Conservation (phyloP, 2,329 filamentous ascomycete species). For the Aureobasidium namibiae region DNA sequence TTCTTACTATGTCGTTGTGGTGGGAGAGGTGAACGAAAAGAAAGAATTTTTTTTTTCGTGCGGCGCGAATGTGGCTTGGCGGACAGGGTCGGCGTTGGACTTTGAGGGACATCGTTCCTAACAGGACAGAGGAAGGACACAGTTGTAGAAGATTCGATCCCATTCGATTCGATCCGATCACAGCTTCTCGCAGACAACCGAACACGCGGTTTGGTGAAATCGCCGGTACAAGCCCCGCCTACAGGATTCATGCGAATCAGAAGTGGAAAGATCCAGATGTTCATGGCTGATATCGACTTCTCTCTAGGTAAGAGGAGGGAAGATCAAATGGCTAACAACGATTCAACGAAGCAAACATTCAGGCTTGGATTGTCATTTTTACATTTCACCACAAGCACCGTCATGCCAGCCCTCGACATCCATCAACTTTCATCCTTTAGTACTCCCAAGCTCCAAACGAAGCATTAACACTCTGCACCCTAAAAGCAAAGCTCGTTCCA, state of each 20-base stretch:
- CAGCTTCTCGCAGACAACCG: background rate
- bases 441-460: constrained; percentile 10
- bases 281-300: no score
- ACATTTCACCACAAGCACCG: background rate
- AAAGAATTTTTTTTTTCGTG: background rate
- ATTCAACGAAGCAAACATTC: no score
- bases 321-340: no score
- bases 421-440: background rate
- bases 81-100: background rate
- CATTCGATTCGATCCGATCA: no score
- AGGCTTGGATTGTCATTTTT: no score
- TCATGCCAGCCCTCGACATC: background rate
- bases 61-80: background rate
- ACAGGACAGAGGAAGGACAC: no score
- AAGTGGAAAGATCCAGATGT: no score
- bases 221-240: background rate
- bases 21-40: background rate
- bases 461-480: constrained; percentile 19
- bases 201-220: background rate
- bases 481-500: constrained; percentile 14
- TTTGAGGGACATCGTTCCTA: no score
- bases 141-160: no score
- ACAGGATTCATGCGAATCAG: background rate
- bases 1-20: background rate
- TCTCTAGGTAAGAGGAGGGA: no score